These are phyloP conservation scores for Boletus rufocinnamomeus DNA, from an alignment of 768 basidiomycete species.

Conservation along the genomic window DNA sequence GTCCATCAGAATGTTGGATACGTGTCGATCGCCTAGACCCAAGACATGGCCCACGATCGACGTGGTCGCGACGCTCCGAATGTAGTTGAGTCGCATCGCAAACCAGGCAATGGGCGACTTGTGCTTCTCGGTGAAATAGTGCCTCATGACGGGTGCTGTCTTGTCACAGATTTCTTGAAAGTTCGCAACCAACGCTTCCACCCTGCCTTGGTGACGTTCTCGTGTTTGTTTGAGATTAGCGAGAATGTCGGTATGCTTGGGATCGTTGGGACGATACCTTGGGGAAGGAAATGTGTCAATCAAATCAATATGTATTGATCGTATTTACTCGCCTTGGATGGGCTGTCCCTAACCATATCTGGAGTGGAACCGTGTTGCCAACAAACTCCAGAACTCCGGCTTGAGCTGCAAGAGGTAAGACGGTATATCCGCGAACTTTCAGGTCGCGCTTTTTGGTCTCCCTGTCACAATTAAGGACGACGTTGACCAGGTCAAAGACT, in stretches of 20 bases:
- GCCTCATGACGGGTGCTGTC: slow-evolving; percentile 87
- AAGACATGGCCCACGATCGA: slow-evolving; percentile 93
- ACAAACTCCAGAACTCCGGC: slow-evolving; percentile 94
- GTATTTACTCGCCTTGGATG: slow-evolving; percentile 55
- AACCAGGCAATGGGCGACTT: slow-evolving; percentile 92
- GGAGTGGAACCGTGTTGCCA: slow-evolving; percentile 67
- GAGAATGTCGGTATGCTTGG: slow-evolving; percentile 36
- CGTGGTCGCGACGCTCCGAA: slow-evolving; percentile 89
- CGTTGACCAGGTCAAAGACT: slow-evolving; percentile 88
- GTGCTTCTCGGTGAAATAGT: slow-evolving; percentile 90
- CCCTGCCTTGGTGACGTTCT: slow-evolving; percentile 30
- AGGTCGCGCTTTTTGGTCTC: slow-evolving; percentile 75
- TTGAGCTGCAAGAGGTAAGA: slow-evolving; percentile 78
- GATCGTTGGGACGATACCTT: slow-evolving; percentile 71
- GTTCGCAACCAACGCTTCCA: slow-evolving; percentile 34
- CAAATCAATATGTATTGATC: neutral
- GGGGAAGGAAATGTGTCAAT: slow-evolving; percentile 2
- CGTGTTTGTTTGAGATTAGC: slow-evolving; percentile 36
- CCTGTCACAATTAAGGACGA: slow-evolving; percentile 69
- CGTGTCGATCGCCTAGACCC: slow-evolving; percentile 91
- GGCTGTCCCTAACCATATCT: slow-evolving; percentile 59
- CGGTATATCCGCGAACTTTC: slow-evolving; percentile 80
- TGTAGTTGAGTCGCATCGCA: slow-evolving; percentile 84
- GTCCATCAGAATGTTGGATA: slow-evolving; percentile 90
- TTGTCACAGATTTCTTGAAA: slow-evolving; percentile 43